Base-by-base conservation (phyloP, 208 protist species). In the Wallacemonas sp. region DNA sequence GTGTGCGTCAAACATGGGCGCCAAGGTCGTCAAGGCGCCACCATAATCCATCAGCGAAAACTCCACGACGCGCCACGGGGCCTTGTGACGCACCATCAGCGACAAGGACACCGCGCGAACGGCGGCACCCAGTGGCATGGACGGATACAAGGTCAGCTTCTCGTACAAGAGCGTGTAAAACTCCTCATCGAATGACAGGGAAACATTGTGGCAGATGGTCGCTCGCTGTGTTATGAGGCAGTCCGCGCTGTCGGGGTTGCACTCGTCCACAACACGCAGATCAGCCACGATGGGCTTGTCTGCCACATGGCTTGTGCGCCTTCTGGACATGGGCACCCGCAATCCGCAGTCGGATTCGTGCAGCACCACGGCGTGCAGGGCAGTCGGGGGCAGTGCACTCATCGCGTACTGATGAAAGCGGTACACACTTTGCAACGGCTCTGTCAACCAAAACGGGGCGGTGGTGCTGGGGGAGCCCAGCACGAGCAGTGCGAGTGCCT, bases 21-120 rank as follows among this genome's bases (percentile, higher is more conserved):
- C 8, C 15, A 93, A 59, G 26, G 70, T 74, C 33, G 70, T 45
- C 34, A 94, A 66, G 0, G 58, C 24, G 17, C 77, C 81, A 19
- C 82, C 84, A 65, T 86, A 90, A 62, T 91, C 80, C 31, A 77
- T 54, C 41, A 91, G 67, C 28, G 74, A 69, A 45, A 82, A 73
- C 31, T 81, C 77, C 11, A 79, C 68, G 9, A 68, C 61, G 19
- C 76, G 68, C 84, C 86, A 93, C 22, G 86, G 86, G 12, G 80
- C 80, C 2, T 80, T 41, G n/a, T 75, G 42, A 1, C 33, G 28
- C 4, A 30, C 65, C 17, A 67, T 67, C 34, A 53, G 65, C 15
- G 41, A 34, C 49, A 82, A 51, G 12, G 63, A 46, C 36, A 75
- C 77, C 22, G 75, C 66, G 3, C 80, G 72, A 27, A 79, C 69